A percentile compares a stretch with the other conserved stretches of the same genome.
phyloP scores from a whole-genome alignment of 495 filamentous ascomycete genomes.

The Coniosporium apollinis region DNA sequence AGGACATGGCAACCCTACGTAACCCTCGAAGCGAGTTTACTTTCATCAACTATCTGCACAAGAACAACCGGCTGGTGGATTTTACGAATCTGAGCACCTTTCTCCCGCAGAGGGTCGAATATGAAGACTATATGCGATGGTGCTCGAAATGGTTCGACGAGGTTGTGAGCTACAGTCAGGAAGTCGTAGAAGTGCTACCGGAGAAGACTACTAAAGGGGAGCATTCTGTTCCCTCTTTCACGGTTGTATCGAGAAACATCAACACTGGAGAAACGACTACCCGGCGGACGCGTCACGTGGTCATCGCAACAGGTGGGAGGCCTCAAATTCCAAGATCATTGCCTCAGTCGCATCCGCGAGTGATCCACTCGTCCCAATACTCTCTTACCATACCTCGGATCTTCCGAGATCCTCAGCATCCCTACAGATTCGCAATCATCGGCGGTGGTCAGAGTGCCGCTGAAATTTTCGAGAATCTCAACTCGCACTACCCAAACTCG shows the following conservation, averaged over 20 bases:
- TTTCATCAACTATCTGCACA: slow-evolving; percentile 84
- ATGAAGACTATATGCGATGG: slow-evolving; percentile 90
- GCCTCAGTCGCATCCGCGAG: slow-evolving; percentile 39
- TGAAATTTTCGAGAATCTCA: slow-evolving; percentile 85
- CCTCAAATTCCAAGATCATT: slow-evolving; percentile 57
- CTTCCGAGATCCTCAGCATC: slow-evolving; percentile 35
- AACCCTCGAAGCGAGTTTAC: slow-evolving; percentile 85
- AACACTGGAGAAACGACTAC: slow-evolving; percentile 33
- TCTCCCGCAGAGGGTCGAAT: slow-evolving; percentile 71
- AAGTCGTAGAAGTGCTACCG: slow-evolving; percentile 47
- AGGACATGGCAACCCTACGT: slow-evolving; percentile 80
- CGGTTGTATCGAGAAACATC: slow-evolving; percentile 35
- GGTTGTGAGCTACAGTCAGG: slow-evolving; percentile 59
- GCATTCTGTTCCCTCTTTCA: slow-evolving; percentile 34
- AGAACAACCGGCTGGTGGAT: slow-evolving; percentile 58
- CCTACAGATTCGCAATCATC: slow-evolving; percentile 64
- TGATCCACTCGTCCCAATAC: slow-evolving; percentile 87
- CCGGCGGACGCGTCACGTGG: slow-evolving; percentile 57
- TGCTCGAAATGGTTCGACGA: slow-evolving; percentile 69
- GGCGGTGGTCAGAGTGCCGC: slow-evolving; percentile 86
- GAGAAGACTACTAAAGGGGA: slow-evolving; percentile 22
- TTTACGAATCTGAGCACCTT: slow-evolving; percentile 89
- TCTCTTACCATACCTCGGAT: slow-evolving; percentile 42
- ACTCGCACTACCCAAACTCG: slow-evolving; percentile 67
- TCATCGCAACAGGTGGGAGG: slow-evolving; percentile 71